These are phyloP conservation scores for Xerocomus amazonicus DNA, from an alignment of 1,284 basidiomycete species.

Conservation along the genomic window DNA sequence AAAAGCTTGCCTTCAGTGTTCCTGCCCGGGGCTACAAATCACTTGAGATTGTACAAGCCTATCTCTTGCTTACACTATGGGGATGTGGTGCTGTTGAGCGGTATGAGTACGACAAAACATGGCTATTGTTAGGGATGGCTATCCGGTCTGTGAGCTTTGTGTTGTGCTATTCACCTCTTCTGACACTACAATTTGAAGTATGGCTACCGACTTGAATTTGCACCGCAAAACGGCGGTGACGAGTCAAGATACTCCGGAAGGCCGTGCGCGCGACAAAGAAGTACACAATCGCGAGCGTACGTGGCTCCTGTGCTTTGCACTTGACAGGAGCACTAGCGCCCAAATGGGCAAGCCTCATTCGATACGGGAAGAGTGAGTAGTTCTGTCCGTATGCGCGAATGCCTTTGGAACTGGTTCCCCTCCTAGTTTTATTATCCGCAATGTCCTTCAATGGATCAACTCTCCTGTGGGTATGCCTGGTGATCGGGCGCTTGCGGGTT, in stretches of 20 bases:
- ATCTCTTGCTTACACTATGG: constrained; percentile 79
- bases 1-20: constrained; percentile 90
- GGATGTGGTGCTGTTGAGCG: constrained; percentile 89
- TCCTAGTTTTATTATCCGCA: constrained; percentile 81
- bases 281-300: constrained; percentile 92
- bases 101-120: constrained; percentile 96
- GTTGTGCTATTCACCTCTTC: background rate
- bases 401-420: background rate
- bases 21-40: constrained; percentile 88
- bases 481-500: constrained; percentile 66
- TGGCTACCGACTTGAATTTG: constrained; percentile 95
- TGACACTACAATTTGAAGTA: constrained; percentile 44
- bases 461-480: constrained; percentile 58
- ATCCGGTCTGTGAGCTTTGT: constrained; percentile 52
- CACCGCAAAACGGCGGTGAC: constrained; percentile 81
- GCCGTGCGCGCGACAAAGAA: constrained; percentile 70
- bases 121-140: constrained; percentile 85
- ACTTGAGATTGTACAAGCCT: constrained; percentile 92
- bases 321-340: constrained; percentile 88
- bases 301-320: constrained; percentile 88
- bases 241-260: constrained; percentile 72
- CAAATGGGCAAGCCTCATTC: constrained; percentile 91
- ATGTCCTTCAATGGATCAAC: constrained; percentile 69
- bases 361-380: constrained; percentile 79
- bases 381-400: constrained; percentile 7